Evolutionary conservation across 2,329 filamentous ascomycete species (phyloP).

Genomic region (Aspergillus piperis): DNA sequence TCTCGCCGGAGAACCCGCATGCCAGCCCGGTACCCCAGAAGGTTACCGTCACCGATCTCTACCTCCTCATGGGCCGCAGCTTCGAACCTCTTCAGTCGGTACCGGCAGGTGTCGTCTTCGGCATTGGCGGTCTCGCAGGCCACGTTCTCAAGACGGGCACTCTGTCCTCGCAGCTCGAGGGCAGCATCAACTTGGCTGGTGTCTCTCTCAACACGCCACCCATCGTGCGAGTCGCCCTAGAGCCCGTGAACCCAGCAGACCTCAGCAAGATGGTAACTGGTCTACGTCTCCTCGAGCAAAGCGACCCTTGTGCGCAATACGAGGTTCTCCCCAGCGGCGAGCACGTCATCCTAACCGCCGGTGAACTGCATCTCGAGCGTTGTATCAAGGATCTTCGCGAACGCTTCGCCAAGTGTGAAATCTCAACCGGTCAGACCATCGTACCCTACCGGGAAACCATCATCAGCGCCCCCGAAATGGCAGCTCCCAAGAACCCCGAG

Average conservation of each 20-base stretch:
- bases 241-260: conserved; percentile 86
- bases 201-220: conserved; percentile 79
- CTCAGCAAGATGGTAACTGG: conserved; percentile 94
- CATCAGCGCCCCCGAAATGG: conserved; percentile 86
- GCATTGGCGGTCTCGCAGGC: conserved; percentile 87
- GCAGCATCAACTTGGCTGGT: conserved; percentile 86
- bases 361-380: conserved; percentile 89
- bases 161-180: conserved; percentile 81
- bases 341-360: conserved; percentile 91
- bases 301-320: conserved; percentile 93
- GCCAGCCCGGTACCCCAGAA: conserved; percentile 73
- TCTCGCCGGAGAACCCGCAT: conserved; percentile 76
- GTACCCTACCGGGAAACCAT: conserved; percentile 96
- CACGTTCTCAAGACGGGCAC: conserved; percentile 96
- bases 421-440: conserved; percentile 90
- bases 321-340: conserved; percentile 91
- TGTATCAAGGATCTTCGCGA: conserved; percentile 92
- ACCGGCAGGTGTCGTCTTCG: conserved; percentile 92
- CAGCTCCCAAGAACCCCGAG: conserved; percentile 79
- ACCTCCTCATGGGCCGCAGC: conserved; percentile 92
- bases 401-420: conserved; percentile 88
- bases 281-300: conserved; percentile 82
- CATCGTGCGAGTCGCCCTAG: conserved; percentile 93
- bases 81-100: conserved; percentile 81
- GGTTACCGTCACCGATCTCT: conserved; percentile 81